A percentile compares a stretch with the other conserved stretches of the same genome.
phyloP scores from a whole-genome alignment of 352 stramenopile genomes.

The Elongisporangium undulatum region DNA sequence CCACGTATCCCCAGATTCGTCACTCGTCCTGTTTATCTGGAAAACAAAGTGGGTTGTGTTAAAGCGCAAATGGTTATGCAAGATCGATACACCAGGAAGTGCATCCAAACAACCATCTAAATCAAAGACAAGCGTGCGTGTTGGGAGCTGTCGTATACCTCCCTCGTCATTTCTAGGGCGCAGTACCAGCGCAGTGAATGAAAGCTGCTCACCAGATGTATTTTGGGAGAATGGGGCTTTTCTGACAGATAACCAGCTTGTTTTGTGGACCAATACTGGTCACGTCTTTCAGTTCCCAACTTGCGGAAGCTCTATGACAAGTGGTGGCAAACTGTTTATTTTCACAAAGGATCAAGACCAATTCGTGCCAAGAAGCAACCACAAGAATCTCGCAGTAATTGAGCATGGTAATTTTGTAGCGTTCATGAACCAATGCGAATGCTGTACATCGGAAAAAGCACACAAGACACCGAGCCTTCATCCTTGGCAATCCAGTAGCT shows the following conservation, averaged over 20 bases:
- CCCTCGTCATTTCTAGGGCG: constrained; percentile 21
- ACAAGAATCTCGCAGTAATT: constrained; percentile 48
- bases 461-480: not conserved
- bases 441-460: constrained; percentile 21
- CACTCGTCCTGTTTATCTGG: constrained; percentile 73
- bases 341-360: constrained; percentile 83
- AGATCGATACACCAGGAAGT: constrained; percentile 18
- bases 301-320: constrained; percentile 11
- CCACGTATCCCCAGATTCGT: constrained; percentile 55
- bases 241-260: constrained; percentile 48
- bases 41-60: constrained; percentile 68
- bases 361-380: constrained; percentile 71
- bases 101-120: constrained; percentile 17
- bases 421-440: constrained; percentile 52
- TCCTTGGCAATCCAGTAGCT: constrained; percentile 10
- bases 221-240: constrained; percentile 68
- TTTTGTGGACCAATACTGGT: constrained; percentile 66
- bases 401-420: constrained; percentile 48
- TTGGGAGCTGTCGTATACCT: constrained; percentile 53
- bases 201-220: constrained; percentile 3
- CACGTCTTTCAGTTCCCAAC: constrained; percentile 63
- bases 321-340: constrained; percentile 63
- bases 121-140: constrained; percentile 20
- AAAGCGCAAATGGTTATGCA: constrained; percentile 77
- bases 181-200: not conserved